Percentiles rank a stretch among this genome's conserved stretches.
Evolutionary conservation across 345 rosid genomes (phyloP).

Genomic region (Angophora floribunda): DNA sequence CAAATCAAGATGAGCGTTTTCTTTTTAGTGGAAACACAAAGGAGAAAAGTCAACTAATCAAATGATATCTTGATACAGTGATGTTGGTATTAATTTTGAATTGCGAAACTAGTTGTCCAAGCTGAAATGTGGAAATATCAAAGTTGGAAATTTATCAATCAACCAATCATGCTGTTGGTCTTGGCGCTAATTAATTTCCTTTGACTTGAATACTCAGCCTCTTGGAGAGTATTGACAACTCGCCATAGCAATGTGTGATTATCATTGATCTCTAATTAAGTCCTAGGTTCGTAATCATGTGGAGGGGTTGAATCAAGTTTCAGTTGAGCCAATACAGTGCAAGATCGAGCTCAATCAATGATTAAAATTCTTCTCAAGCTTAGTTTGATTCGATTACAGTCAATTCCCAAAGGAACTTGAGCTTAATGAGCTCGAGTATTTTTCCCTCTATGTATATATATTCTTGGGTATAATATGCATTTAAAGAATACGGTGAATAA

Average conservation of each 20-base stretch:
- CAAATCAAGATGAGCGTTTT: not conserved
- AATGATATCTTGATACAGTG: too few relatives aligned
- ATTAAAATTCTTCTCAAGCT: not conserved
- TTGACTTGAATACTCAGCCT: not conserved
- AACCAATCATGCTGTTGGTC: not conserved
- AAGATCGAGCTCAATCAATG: not conserved
- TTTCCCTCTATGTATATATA: not conserved
- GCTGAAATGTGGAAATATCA: not conserved
- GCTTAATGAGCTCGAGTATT: not conserved
- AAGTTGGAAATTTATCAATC: not conserved
- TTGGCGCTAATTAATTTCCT: not conserved
- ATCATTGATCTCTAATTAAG: not conserved
- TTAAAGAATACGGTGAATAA: not conserved
- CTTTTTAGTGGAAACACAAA: too few relatives aligned
- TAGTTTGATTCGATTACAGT: accelerated
- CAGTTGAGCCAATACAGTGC: not conserved
- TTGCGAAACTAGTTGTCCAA: not conserved
- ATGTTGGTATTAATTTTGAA: too few relatives aligned
- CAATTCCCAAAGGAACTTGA: not conserved
- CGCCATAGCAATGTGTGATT: not conserved
- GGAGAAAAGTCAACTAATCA: not conserved
- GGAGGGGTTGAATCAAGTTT: not conserved
- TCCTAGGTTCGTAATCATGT: not conserved
- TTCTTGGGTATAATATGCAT: not conserved
- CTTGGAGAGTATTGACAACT: not conserved